Conservation (phyloP, 192 early-diverging fungal genomes). For the Coemansia asiatica region DNA sequence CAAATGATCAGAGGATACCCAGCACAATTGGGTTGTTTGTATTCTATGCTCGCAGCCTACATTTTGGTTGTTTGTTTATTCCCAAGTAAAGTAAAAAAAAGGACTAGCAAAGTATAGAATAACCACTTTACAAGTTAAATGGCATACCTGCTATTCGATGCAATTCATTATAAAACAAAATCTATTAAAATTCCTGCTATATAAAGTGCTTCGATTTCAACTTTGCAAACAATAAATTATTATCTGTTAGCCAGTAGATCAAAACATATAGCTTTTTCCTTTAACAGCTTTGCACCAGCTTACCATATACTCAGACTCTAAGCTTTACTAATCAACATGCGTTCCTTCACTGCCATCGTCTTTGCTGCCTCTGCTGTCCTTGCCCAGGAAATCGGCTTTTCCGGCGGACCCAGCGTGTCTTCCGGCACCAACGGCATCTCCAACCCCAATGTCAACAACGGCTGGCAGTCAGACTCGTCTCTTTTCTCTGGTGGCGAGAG, state of each 20-base stretch:
- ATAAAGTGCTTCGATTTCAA: background rate
- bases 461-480: constrained; percentile 50
- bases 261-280: constrained; percentile 1
- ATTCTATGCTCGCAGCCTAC: background rate
- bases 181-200: background rate
- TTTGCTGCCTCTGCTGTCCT: constrained; percentile 29
- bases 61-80: background rate
- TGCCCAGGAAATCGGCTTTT: constrained; percentile 47
- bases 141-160: background rate
- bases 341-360: constrained; percentile 37
- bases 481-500: constrained; percentile 16
- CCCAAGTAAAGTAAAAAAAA: background rate
- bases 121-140: background rate
- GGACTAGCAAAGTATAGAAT: background rate
- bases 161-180: background rate
- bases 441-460: constrained; percentile 54
- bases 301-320: background rate
- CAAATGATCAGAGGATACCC: background rate
- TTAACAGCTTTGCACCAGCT: background rate
- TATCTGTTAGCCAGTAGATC: background rate
- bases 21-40: background rate
- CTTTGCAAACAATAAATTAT: background rate
- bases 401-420: constrained; percentile 34
- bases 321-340: constrained; percentile 20
- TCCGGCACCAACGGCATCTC: constrained; percentile 46